These are phyloP conservation scores for Lachnellula arida DNA, from an alignment of 2,329 filamentous ascomycete species.

Conservation along the genomic window DNA sequence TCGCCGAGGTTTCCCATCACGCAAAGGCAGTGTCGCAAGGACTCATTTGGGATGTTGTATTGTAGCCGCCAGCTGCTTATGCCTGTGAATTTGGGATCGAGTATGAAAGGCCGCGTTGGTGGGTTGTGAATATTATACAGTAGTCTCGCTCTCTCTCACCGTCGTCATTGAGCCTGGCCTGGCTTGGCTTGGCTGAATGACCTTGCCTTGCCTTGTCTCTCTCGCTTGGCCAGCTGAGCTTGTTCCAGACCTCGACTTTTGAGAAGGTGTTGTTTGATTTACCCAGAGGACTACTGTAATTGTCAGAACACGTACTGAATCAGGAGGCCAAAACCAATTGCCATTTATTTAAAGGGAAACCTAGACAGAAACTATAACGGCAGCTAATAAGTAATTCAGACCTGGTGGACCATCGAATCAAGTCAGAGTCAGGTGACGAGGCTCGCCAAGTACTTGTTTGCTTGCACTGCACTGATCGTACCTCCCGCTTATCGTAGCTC, in stretches of 20 bases:
- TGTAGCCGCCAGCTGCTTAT: constrained; percentile 7
- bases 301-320: neutral
- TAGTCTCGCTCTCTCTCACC: neutral
- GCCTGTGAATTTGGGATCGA: neutral
- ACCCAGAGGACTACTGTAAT: neutral
- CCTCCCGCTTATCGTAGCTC: constrained; percentile 24
- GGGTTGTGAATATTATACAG: constrained; percentile 1
- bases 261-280: neutral
- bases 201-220: neutral
- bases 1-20: constrained; percentile 68
- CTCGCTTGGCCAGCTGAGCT: neutral
- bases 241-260: neutral
- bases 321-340: too few species aligned
- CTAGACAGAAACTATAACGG: too few species aligned
- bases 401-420: neutral
- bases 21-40: constrained; percentile 24
- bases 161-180: neutral
- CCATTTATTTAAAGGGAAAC: too few species aligned
- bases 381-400: neutral
- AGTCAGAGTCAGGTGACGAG: constrained; percentile 11
- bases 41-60: constrained; percentile 27
- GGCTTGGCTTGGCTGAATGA: neutral
- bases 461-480: constrained; percentile 3
- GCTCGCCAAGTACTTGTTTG: constrained; percentile 9
- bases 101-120: neutral